Evolutionary conservation across 2,329 filamentous ascomycete genomes (phyloP).

Genomic region (Penicillium janthinellum): DNA sequence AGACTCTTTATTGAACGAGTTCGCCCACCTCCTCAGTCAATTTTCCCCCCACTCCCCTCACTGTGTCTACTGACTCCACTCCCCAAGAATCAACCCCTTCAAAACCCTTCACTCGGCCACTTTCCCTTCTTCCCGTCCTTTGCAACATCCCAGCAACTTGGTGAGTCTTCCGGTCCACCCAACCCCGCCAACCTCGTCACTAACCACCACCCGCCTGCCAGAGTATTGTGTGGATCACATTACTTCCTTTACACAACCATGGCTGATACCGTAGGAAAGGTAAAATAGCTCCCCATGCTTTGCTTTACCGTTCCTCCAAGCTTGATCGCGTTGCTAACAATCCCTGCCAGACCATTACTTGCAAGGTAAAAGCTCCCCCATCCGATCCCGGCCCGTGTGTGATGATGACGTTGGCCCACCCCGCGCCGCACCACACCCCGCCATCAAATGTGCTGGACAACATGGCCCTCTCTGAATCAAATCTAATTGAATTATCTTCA

Average conservation of each 20-base stretch:
- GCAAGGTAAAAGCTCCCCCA: slow-evolving; percentile 60
- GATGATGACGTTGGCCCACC: slow-evolving; percentile 24
- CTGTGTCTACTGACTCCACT: background rate
- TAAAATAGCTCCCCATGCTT: slow-evolving; percentile 26
- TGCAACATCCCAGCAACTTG: slow-evolving; percentile 16
- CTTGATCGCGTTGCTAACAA: slow-evolving; percentile 12
- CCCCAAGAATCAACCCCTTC: slow-evolving; percentile 10
- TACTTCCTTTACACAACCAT: slow-evolving; percentile 39
- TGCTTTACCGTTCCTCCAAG: background rate
- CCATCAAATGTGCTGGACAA: background rate
- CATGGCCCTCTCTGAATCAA: background rate
- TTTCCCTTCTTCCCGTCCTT: slow-evolving; percentile 18
- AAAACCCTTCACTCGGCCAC: slow-evolving; percentile 18
- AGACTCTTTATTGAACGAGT: background rate
- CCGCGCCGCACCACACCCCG: background rate
- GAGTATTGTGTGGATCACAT: background rate
- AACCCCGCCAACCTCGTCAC: background rate
- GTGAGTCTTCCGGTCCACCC: slow-evolving; percentile 12
- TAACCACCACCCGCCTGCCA: background rate
- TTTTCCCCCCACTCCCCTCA: slow-evolving; percentile 10
- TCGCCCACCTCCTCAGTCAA: slow-evolving; percentile 1
- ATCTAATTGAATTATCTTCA: slow-evolving; percentile 24
- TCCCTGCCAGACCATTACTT: slow-evolving; percentile 75
- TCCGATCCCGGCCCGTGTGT: slow-evolving; percentile 8
- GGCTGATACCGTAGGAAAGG: slow-evolving; percentile 61